Percentiles rank a stretch among this genome's conserved stretches.
Evolutionary conservation across 2,329 filamentous ascomycete species (phyloP).

Genomic region (Emericellopsis cladophorae): DNA sequence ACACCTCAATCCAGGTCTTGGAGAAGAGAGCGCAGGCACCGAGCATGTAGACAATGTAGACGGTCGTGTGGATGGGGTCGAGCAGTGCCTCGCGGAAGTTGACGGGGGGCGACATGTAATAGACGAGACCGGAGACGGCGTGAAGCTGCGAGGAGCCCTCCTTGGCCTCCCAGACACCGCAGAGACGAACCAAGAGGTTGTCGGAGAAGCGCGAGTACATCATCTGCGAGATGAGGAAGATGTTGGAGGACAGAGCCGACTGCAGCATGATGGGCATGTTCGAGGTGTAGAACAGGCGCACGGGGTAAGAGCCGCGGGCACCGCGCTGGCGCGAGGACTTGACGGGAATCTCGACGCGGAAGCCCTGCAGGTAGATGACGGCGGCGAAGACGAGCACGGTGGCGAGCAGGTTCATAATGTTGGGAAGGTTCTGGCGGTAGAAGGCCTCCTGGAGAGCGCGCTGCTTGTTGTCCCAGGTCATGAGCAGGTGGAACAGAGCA

Average conservation of each 20-base stretch:
- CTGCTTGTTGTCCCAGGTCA: constrained; percentile 99
- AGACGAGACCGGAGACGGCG: constrained; percentile 84
- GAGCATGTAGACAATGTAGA: constrained; percentile 97
- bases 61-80: constrained; percentile 89
- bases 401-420: constrained; percentile 96
- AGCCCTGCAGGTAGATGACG: constrained; percentile 98
- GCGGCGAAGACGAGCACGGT: constrained; percentile 89
- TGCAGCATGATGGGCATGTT: constrained; percentile 99
- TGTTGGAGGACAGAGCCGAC: constrained; percentile 94
- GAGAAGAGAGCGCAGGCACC: constrained; percentile 96
- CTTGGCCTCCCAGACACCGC: constrained; percentile 96
- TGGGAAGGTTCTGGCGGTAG: constrained; percentile 98
- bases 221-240: constrained; percentile 99
- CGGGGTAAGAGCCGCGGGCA: constrained; percentile 93
- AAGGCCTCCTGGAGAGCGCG: constrained; percentile 96
- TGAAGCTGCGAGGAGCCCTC: constrained; percentile 94
- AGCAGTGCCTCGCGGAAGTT: constrained; percentile 96
- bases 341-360: constrained; percentile 99
- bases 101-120: constrained; percentile 98
- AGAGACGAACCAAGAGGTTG: constrained; percentile 93
- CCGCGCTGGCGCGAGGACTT: constrained; percentile 99
- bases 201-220: constrained; percentile 98
- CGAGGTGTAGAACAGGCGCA: constrained; percentile 99
- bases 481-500: constrained; percentile 90
- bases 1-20: constrained; percentile 99